These are phyloP conservation scores for Candolleomyces aberdarensis DNA, from an alignment of 768 basidiomycete genomes.

Conservation along the genomic window DNA sequence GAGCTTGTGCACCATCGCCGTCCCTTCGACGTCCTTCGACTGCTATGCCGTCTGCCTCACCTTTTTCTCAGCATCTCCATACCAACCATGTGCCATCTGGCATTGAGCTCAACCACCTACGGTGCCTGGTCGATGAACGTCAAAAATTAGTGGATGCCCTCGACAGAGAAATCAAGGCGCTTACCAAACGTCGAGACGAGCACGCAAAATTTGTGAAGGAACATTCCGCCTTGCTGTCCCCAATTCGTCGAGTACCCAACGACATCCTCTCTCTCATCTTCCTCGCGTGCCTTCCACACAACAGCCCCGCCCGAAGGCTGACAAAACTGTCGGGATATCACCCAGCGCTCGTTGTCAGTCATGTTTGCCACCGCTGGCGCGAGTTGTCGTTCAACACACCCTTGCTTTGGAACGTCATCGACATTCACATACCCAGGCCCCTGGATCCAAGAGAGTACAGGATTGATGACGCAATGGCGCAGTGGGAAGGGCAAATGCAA, in stretches of 20 bases:
- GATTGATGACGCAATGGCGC: too few species aligned
- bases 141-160: background rate
- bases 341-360: background rate
- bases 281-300: background rate
- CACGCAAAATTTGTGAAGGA: background rate
- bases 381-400: background rate
- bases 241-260: background rate
- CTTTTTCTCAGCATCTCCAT: background rate
- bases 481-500: too few species aligned
- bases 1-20: too few species aligned
- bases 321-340: background rate
- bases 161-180: background rate
- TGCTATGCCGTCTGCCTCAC: too few species aligned
- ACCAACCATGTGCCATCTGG: background rate
- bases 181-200: background rate
- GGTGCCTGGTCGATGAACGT: background rate
- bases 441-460: background rate
- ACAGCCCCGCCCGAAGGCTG: background rate
- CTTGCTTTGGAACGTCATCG: background rate
- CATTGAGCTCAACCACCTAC: background rate
- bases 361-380: background rate
- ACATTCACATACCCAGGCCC: background rate
- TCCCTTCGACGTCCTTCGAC: too few species aligned
- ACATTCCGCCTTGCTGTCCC: background rate
- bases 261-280: background rate